Evolutionary conservation across 176 grass and related monocot genomes (phyloP).

Genomic region (Hsuehochloa calcarea): DNA sequence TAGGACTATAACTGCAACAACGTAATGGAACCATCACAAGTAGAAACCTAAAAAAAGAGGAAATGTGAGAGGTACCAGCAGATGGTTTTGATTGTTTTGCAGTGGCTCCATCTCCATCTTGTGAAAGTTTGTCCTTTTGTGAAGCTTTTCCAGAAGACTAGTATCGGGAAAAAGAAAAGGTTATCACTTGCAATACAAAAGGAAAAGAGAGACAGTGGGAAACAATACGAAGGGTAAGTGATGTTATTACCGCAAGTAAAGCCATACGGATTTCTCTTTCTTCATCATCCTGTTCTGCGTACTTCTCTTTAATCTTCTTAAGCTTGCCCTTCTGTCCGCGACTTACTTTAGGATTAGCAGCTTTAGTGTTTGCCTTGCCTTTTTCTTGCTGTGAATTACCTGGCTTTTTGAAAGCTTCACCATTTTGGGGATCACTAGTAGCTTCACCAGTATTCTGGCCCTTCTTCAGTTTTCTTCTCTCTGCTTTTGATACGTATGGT

Average conservation of each 20-base stretch:
- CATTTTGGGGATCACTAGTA: constrained; percentile 34
- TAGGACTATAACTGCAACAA: neutral
- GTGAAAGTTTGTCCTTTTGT: constrained; percentile 70
- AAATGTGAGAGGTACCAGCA: constrained; percentile 42
- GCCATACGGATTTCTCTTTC: constrained; percentile 94
- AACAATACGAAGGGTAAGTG: constrained; percentile 10
- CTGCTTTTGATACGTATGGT: constrained; percentile 91
- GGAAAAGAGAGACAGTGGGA: constrained; percentile 9
- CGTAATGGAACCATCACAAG: neutral
- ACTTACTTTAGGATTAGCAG: constrained; percentile 59
- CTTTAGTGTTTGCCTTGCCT: constrained; percentile 38
- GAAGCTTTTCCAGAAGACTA: constrained; percentile 85
- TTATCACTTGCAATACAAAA: constrained; percentile 20
- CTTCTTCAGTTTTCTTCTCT: constrained; percentile 94
- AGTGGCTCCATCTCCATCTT: constrained; percentile 39
- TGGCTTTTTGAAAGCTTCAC: constrained; percentile 36
- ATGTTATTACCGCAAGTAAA: constrained; percentile 74
- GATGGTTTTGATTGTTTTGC: constrained; percentile 46
- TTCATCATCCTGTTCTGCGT: constrained; percentile 94
- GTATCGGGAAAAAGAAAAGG: constrained; percentile 6
- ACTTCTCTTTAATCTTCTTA: constrained; percentile 99
- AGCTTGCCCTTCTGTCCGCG: constrained; percentile 88
- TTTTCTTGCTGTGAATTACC: constrained; percentile 45
- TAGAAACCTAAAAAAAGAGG: constrained; percentile 23
- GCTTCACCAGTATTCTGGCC: constrained; percentile 46